Evolutionary conservation across 805 yeast species (phyloP), one percentile per base, ranked within the genome.

Genomic region (Komagataella ulmi): DNA sequence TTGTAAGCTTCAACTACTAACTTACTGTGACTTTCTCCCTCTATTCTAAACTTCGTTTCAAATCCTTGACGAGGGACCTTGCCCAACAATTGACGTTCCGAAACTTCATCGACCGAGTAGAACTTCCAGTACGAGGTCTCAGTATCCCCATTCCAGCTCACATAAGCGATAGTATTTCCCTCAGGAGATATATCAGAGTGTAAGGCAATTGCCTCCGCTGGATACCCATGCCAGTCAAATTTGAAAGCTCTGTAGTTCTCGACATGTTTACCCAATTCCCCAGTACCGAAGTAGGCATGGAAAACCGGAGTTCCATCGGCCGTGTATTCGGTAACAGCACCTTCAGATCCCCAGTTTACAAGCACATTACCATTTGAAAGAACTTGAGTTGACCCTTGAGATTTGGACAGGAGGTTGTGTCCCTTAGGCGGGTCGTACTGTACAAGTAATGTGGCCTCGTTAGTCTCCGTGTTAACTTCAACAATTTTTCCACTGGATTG

Each of bases 81-180:
- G 21, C 50, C 8, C 24, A 17, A 17, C 19, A 45, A 54, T 48
- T 46, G 23, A 21, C 23, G 23, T 21, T 21, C 23, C 23, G 23
- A 21, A 21, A 21, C 6, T 21, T 49, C 54, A 10, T 54, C 51
- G 36, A 61, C 56, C 8, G 50, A 50, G 49, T 51, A 62, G 52
- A 63, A 56, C 50, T 58, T 60, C 72, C 73, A 68, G 10, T 46
- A 47, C 49, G 57, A 57, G 43, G 71, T 67, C 21, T 55, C 51
- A 2, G 72, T 68, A 50, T 67, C 72, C 12, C 71, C 73, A 55
- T 67, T 68, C 71, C 72, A 68, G 44, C 67, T 63, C 46, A 67
- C 65, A 50, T 65, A 66, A 1, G 64, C 52, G 6, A 49, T 46
- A 2, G 64, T 58, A 7, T 59, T 57, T 3, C 57, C 59, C 12